Base-by-base conservation (phyloP, 306 rosid species). In the Cucumis melo region DNA sequence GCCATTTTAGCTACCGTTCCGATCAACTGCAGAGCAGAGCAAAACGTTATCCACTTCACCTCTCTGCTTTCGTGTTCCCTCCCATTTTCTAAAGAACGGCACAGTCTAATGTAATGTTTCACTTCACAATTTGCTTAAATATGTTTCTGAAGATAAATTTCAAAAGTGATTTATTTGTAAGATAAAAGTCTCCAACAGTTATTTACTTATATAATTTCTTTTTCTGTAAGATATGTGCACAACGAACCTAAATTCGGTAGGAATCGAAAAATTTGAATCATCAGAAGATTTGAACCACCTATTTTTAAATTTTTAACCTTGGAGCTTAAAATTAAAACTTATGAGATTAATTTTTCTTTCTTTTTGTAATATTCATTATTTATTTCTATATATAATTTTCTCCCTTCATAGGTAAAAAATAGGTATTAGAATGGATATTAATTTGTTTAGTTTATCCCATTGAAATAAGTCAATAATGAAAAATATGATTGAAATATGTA, bases 1-100 rank as follows among this genome's bases (percentile, higher is more conserved):
- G 88, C 89, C 98, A 91, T 90, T 77, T 36, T 55, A 75, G 83
- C 10, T 66, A 17, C 17, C 15, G 46, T 66, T 8, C 17, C 15
- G 46, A 61, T 61, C 39, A 61, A 11, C 19, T 5, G 65, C 65
- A 20, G 38, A 60, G 66, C 66, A 60, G 39, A 6, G 39, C n/a
- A 60, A 29, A 62, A 62, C 67, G 67, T 62, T 62, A 62, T 62
- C 67, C 67, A 62, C 39, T 62, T 61, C 39, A 15, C 10, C n/a
- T 60, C 66, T 12, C n/a, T 12, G 21, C 21, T 8, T 62, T 12
- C 21, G 20, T 16, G 39, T 62, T 62, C 67, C 67, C 67, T 62
- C 67, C 12, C 67, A 62, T 62, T 62, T 51, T 60, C 29, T 6
- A 29, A 29, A 29, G 11, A 29, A 61, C 66, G 8, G 10, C n/a